Evolutionary conservation across 805 yeast genomes (phyloP), one percentile per base, ranked within the genome.

Genomic region (Lachancea sp.): DNA sequence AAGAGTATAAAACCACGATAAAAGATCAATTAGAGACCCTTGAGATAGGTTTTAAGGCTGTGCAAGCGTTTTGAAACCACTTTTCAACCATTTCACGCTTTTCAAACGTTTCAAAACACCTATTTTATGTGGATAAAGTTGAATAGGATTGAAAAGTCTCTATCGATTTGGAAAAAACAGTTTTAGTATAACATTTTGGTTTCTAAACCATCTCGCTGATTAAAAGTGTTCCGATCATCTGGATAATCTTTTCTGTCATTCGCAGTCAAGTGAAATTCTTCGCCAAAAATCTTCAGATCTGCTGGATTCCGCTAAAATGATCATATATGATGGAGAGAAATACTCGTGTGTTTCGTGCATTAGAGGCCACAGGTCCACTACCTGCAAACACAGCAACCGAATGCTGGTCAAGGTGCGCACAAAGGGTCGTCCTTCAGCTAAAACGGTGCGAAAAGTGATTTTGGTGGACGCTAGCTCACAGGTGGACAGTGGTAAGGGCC

Each of bases 301-400:
- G n/a, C n/a, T n/a, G n/a, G n/a, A n/a, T 22, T 22, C 8, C 13
- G 15, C 11, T 29, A 25, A 6, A 15, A 87, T 88, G 95, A 85
- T 88, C 43, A 66, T 85, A 43, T 85, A 83, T 55, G 85, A 84
- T 51, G 85, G 84, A 25, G 83, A 77, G 54, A 84, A 89, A 56
- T 84, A 85, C 60, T 85, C 95, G 2, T 88, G 96, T 64, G 77
- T 78, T 44, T 82, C 82, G 57, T 91, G 99, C 59, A 87, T 93
- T 19, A 71, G 96, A 36, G 98, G 98, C 15, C 99, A 91, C 59
- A 68, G 99, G 34, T 85, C 96, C 1, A 80, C 91, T 1, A 79
- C 82, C 45, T 91, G 99, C 63, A 78, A 77, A 44, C 99, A 91
- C 64, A 78, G 84, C 26, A 71, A 76, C 42, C 72, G 96, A 38